Evolutionary conservation across 495 filamentous ascomycete genomes (phyloP).

Genomic region (Melanomma pulvis-pyrius): DNA sequence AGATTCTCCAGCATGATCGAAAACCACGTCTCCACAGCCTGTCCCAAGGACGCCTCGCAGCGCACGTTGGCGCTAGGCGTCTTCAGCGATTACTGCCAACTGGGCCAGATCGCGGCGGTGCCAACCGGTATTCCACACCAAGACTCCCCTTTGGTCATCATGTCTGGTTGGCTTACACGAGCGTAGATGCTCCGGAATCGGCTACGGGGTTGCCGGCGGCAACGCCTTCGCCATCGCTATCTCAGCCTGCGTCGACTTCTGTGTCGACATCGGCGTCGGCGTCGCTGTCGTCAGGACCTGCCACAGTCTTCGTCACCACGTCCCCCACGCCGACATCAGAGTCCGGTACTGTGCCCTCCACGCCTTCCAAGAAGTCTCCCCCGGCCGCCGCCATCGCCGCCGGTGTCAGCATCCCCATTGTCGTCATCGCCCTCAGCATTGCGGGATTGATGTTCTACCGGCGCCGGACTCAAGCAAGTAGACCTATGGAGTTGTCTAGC

Average conservation of each 20-base stretch:
- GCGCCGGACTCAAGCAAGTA: background rate
- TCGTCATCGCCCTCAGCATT: background rate
- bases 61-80: slow-evolving; percentile 8
- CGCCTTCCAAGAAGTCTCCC: background rate
- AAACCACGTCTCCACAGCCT: slow-evolving; percentile 16
- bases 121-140: background rate
- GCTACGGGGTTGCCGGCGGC: background rate
- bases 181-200: background rate
- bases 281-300: background rate
- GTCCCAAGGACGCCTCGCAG: slow-evolving; percentile 5
- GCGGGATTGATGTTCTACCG: slow-evolving; percentile 1
- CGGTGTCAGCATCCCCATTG: slow-evolving; percentile 4
- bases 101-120: slow-evolving; percentile 4
- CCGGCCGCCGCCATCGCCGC: slow-evolving; percentile 1
- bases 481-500: background rate
- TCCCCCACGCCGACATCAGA: slow-evolving; percentile 2
- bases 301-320: background rate
- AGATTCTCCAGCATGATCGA: slow-evolving; percentile 22
- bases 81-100: slow-evolving; percentile 17
- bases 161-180: background rate
- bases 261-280: background rate
- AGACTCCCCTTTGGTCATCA: background rate
- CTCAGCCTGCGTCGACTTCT: background rate
- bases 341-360: background rate
- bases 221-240: background rate